Evolutionary conservation across 2,329 filamentous ascomycete genomes (phyloP), one percentile per base, ranked within the genome.

Genomic region (Fusarium pseudograminearum): DNA sequence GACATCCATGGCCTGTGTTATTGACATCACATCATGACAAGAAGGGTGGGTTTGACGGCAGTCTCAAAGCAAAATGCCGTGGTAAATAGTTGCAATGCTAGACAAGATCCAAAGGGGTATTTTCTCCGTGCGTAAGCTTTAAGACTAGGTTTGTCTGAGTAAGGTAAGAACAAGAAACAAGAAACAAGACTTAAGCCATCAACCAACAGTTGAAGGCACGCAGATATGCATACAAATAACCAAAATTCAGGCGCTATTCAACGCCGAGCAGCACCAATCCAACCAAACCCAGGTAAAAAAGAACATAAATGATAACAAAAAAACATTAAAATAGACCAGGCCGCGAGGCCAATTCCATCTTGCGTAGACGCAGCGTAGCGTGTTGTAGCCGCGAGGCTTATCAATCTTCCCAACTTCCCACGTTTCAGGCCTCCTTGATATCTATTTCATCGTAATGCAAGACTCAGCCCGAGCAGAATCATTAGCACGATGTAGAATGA

Each of bases 271-370:
- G 67, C 71, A 64, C 64, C 65, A 56, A 61, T 55, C 26, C 42
- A 54, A 48, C 36, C 22, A 40, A 54, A 48, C 36, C 63, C 53
- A 59, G 46, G 46, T 24, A 45, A 58, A 14, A 42, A 63, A 57
- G 6, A 45, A 61, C 18, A 48, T 36, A 28, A 65, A 56, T 33
- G 47, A 63, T 56, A 53, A 56, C 31, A 38, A 38, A 60, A 51
- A 70, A 70, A 57, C 52, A 74, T 71, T 63, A 74, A 67, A 69
- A 65, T 64, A 59, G 71, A 69, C 73, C 73, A 59, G 71, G 73
- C 73, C 73, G 73, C 58, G 73, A 75, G 73, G 73, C 73, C 66
- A 67, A 64, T 75, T 73, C 70, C 73, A 73, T 75, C 73, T 75
- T 75, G 64, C 67, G 44, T 70, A 70, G 66, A 65, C 65, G 60